Evolutionary conservation across 1,284 basidiomycete species (phyloP), one percentile per base, ranked within the genome.

Genomic region (Fomitopsis palustris): DNA sequence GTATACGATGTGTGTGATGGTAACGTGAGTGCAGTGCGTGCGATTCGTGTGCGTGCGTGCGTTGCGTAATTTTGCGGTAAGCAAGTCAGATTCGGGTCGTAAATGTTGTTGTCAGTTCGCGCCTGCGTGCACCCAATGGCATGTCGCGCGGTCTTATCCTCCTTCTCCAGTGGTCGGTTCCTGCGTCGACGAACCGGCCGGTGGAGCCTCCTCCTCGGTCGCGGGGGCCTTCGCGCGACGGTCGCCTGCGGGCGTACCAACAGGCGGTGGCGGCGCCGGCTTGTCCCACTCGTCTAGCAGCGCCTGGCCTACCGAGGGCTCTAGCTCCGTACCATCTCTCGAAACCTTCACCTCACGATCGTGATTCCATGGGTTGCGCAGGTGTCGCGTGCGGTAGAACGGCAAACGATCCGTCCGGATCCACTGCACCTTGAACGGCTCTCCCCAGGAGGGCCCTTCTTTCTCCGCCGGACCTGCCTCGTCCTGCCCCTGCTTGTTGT

Each of bases 341-440:
- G 93, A 96, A 10, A 95, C 88, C 78, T 96, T 96, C 63, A 96
- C 85, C 71, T 96, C 93, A 53, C 91, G 80, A 62, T 92, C 92
- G 68, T 93, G 87, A 64, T 96, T 96, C 95, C 95, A 97, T 0
- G 92, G 91, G 69, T 97, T 97, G 41, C 93, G 86, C 55, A 96
- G 73, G 68, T 93, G 89, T 45, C 88, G 82, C 29, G 91, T 91
- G 53, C 83, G 83, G 64, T 80, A 78, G 74, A 97, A 96, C 1
- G 92, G 86, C n/a, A 97, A 72, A 4, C 83, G 81, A 7, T 84
- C 77, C 0, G 86, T 89, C 63, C 84, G 84, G 55, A 96, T 69
- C 96, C 96, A 98, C 66, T 95, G 83, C 27, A 98, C 77, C 60
- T 82, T 81, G 80, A 98, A 98, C 1, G 90, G 80, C 56, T 83